Evolutionary conservation across 2,329 filamentous ascomycete genomes (phyloP).

Genomic region (Phymatotrichopsis omnivora): DNA sequence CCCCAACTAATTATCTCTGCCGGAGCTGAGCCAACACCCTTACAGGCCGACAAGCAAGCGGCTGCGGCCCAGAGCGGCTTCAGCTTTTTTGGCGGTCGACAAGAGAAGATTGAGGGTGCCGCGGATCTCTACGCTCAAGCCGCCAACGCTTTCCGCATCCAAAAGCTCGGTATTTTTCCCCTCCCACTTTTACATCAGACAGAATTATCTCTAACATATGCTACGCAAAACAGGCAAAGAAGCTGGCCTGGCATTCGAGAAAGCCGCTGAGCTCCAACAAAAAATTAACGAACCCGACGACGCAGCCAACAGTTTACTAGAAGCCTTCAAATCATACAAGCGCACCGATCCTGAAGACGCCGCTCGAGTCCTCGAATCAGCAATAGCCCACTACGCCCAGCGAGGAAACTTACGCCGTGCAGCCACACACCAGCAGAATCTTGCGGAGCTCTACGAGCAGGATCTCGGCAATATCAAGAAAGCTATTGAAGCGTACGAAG

Average conservation of each 20-base stretch:
- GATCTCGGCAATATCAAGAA: constrained; percentile 68
- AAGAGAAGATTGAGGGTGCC: constrained; percentile 83
- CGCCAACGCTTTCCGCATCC: constrained; percentile 82
- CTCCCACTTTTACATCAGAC: neutral
- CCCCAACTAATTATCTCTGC: constrained; percentile 21
- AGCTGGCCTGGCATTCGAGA: constrained; percentile 77
- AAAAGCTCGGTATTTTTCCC: constrained; percentile 56
- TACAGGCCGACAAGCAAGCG: constrained; percentile 75
- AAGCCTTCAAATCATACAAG: constrained; percentile 91
- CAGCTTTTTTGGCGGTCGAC: constrained; percentile 54
- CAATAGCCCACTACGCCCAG: constrained; percentile 74
- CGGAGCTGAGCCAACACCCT: constrained; percentile 22
- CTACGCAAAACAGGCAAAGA: constrained; percentile 53
- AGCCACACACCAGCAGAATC: constrained; percentile 78
- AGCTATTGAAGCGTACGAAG: constrained; percentile 74
- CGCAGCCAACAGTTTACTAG: constrained; percentile 74
- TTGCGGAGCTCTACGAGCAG: constrained; percentile 76
- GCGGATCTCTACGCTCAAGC: constrained; percentile 81
- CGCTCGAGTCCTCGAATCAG: constrained; percentile 64
- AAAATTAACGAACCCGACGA: constrained; percentile 84
- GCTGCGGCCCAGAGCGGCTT: constrained; percentile 68
- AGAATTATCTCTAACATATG: neutral
- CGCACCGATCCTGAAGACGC: constrained; percentile 70
- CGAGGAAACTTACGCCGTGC: constrained; percentile 88
- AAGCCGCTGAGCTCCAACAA: constrained; percentile 69